Conservation (phyloP, 495 filamentous ascomycete genomes). For the Penicillium salamii region DNA sequence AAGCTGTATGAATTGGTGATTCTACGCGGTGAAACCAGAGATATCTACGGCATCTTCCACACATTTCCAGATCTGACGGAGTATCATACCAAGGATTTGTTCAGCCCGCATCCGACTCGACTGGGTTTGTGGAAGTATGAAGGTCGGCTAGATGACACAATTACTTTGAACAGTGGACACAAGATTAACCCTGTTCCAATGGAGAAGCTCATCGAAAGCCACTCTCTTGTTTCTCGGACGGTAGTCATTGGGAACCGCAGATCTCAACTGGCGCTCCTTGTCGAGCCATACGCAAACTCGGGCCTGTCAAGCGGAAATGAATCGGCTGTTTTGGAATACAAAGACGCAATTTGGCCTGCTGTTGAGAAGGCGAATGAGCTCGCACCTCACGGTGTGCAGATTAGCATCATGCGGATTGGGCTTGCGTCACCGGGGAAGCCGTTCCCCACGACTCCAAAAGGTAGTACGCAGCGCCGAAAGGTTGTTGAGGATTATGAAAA, state of each 20-base stretch:
- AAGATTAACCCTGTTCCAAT: slow-evolving; percentile 13
- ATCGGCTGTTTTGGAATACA: slow-evolving; percentile 56
- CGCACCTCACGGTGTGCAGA: slow-evolving; percentile 5
- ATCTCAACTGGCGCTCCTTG: slow-evolving; percentile 3
- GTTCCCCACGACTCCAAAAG: slow-evolving; percentile 50
- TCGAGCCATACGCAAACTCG: slow-evolving; percentile 9
- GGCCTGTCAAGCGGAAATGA: background rate
- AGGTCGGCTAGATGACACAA: slow-evolving; percentile 51
- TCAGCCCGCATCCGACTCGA: slow-evolving; percentile 45
- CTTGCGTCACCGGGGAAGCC: slow-evolving; percentile 45
- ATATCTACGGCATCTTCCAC: slow-evolving; percentile 13
- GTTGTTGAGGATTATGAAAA: slow-evolving; percentile 46
- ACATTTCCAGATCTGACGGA: slow-evolving; percentile 32
- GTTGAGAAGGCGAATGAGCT: slow-evolving; percentile 29
- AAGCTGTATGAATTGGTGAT: slow-evolving; percentile 46
- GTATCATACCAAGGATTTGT: slow-evolving; percentile 55
- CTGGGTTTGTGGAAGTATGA: slow-evolving; percentile 48
- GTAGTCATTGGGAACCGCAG: slow-evolving; percentile 8
- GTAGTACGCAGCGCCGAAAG: slow-evolving; percentile 45
- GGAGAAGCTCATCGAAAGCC: slow-evolving; percentile 7
- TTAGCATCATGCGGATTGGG: slow-evolving; percentile 7
- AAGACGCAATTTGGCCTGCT: slow-evolving; percentile 45
- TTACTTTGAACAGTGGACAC: slow-evolving; percentile 8
- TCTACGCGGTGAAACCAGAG: slow-evolving; percentile 4
- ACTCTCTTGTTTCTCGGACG: slow-evolving; percentile 5